These are phyloP conservation scores for Tylopilus plumbeoviolaceoides DNA, from an alignment of 768 basidiomycete species.

Conservation along the genomic window DNA sequence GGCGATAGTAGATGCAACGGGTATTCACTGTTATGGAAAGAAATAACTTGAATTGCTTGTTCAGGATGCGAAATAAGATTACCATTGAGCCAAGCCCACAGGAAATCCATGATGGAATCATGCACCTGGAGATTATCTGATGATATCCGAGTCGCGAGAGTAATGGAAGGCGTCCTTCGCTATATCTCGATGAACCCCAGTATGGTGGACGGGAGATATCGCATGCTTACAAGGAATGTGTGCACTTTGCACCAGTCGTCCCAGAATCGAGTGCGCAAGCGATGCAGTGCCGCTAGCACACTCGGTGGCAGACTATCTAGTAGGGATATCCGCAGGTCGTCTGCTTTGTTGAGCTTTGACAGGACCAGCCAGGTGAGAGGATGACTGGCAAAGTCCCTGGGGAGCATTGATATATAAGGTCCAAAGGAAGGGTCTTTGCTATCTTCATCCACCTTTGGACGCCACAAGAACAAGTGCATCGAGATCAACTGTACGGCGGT, in stretches of 20 bases:
- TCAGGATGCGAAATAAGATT: slow-evolving; percentile 6
- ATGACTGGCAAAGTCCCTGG: slow-evolving; percentile 67
- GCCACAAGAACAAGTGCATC: slow-evolving; percentile 72
- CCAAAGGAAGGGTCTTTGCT: slow-evolving; percentile 58
- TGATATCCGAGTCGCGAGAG: not conserved
- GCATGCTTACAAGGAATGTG: slow-evolving; percentile 48
- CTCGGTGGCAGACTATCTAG: slow-evolving; percentile 48
- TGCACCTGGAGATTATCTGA: slow-evolving; percentile 1
- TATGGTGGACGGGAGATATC: not conserved
- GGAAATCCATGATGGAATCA: slow-evolving; percentile 40
- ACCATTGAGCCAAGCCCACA: slow-evolving; percentile 96
- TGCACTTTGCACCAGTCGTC: slow-evolving; percentile 55
- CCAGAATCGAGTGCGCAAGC: slow-evolving; percentile 46
- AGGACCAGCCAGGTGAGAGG: slow-evolving; percentile 73
- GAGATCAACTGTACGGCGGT: slow-evolving; percentile 75
- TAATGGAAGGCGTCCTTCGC: slow-evolving; percentile 6
- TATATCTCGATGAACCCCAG: not conserved
- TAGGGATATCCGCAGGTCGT: slow-evolving; percentile 26
- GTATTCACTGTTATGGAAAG: slow-evolving; percentile 69
- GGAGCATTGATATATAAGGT: slow-evolving; percentile 78
- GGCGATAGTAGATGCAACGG: slow-evolving; percentile 74
- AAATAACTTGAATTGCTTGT: slow-evolving; percentile 3
- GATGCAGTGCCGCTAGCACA: slow-evolving; percentile 37
- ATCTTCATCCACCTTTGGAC: slow-evolving; percentile 39
- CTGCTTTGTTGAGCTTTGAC: slow-evolving; percentile 16